These are phyloP conservation scores for Microsporum audouinii DNA, from an alignment of 2,329 filamentous ascomycete species.

Conservation along the genomic window DNA sequence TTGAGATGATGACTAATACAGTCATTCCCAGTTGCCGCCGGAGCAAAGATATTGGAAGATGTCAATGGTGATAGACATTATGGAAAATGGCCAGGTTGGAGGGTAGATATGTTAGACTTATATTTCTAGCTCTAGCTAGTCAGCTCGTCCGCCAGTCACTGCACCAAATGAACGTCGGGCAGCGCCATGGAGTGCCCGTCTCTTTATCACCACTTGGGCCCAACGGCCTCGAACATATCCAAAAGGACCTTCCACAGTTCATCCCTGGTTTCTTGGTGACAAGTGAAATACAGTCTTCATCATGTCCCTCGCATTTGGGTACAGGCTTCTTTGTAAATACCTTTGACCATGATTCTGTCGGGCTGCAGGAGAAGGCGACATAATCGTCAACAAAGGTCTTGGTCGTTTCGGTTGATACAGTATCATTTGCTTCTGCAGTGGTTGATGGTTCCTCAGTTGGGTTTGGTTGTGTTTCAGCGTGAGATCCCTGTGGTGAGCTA, in stretches of 20 bases:
- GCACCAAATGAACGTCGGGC: constrained; percentile 67
- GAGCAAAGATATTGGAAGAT: not conserved
- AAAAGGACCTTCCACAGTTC: constrained; percentile 60
- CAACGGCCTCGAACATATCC: constrained; percentile 63
- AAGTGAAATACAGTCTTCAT: constrained; percentile 72
- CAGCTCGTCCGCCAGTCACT: constrained; percentile 46
- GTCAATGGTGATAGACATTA: not conserved
- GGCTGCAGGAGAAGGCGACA: not conserved
- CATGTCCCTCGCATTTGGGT: constrained; percentile 71
- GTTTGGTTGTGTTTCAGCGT: not conserved
- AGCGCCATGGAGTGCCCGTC: constrained; percentile 74
- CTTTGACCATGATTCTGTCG: constrained; percentile 67
- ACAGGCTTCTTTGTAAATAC: constrained; percentile 62
- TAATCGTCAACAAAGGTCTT: not conserved
- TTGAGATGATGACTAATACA: not conserved
- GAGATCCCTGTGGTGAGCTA: not conserved
- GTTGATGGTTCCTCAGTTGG: not conserved
- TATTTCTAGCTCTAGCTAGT: not conserved
- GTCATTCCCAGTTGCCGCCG: not conserved
- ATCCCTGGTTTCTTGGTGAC: constrained; percentile 80
- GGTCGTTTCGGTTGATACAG: not conserved
- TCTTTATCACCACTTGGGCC: constrained; percentile 80
- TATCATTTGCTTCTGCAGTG: not conserved
- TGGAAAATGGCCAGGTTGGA: not conserved
- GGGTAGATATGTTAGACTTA: not conserved